Evolutionary conservation across 78 protist species (phyloP).

Genomic region (Monosiga brevicollis): DNA sequence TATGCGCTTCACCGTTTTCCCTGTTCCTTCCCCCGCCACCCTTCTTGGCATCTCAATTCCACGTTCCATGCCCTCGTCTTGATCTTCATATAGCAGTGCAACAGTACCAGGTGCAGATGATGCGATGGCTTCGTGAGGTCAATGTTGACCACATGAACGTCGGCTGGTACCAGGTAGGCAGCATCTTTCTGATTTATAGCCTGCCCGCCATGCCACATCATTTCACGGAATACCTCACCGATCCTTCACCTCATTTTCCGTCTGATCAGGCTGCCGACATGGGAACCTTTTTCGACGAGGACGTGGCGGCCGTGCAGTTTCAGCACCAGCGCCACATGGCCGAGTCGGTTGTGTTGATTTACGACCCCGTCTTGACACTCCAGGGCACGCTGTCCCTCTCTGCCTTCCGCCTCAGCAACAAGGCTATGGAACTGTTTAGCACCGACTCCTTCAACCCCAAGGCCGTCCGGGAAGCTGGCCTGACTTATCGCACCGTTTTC

Average conservation of each 20-base stretch:
- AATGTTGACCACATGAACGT: conserved; percentile 65
- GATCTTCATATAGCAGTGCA: not conserved
- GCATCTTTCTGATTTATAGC: too few species aligned
- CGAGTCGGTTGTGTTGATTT: conserved; percentile 6
- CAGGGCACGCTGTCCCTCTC: conserved; percentile 61
- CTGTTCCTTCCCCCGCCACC: not conserved
- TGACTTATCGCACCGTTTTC: conserved; percentile 44
- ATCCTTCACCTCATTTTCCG: too few species aligned
- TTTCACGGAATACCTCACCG: too few species aligned
- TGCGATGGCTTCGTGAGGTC: conserved; percentile 59
- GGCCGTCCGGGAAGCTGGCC: conserved; percentile 26
- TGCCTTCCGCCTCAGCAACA: conserved; percentile 56
- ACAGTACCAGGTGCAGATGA: conserved; percentile 51
- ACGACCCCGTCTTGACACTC: conserved; percentile 61
- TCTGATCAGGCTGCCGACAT: conserved; percentile 50
- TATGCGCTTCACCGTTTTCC: not conserved
- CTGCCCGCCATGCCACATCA: too few species aligned
- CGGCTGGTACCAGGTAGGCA: conserved; percentile 85
- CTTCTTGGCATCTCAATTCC: not conserved
- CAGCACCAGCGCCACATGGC: conserved; percentile 40
- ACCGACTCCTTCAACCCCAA: conserved; percentile 16
- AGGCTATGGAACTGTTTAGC: conserved; percentile 52
- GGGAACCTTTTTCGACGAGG: conserved; percentile 43
- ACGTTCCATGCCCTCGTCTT: not conserved
- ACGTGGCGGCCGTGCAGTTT: conserved; percentile 61